Percentiles rank a stretch among this genome's conserved stretches.
These are phyloP conservation scores for Cladosporium sp. DNA, from an alignment of 2,329 filamentous ascomycete species.

Conservation along the genomic window DNA sequence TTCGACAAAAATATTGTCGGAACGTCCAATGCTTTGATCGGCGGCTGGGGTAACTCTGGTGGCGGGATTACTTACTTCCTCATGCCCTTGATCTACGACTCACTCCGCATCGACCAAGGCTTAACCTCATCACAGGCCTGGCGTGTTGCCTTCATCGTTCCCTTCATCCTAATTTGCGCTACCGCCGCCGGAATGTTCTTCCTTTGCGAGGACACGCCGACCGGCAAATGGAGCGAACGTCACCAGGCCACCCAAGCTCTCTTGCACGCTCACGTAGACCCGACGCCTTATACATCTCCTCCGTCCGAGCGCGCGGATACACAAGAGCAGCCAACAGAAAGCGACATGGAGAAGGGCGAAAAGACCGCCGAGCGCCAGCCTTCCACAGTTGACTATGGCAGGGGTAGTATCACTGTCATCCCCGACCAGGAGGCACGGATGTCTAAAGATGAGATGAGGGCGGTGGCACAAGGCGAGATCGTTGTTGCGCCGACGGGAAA, in stretches of 20 bases:
- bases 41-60: conserved; percentile 70
- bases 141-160: conserved; percentile 71
- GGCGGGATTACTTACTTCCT: conserved; percentile 86
- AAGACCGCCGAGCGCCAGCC: conserved; percentile 1
- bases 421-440: conserved; percentile 4
- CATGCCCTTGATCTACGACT: conserved; percentile 48
- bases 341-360: conserved; percentile 11
- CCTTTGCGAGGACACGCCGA: conserved; percentile 73
- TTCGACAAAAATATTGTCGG: conserved; percentile 78
- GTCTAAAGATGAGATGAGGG: conserved; percentile 8
- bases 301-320: conserved; percentile 1
- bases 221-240: conserved; percentile 71
- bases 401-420: conserved; percentile 2
- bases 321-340: neutral
- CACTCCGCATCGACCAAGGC: neutral
- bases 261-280: conserved; percentile 7
- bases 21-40: conserved; percentile 75
- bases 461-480: conserved; percentile 48
- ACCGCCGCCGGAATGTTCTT: conserved; percentile 64
- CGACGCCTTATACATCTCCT: neutral
- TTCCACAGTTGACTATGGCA: conserved; percentile 5
- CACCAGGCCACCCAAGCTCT: conserved; percentile 40
- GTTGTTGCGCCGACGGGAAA: conserved; percentile 54
- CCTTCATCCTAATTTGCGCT: conserved; percentile 67
- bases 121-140: conserved; percentile 12